Evolutionary conservation across 345 rosid genomes (phyloP).

Genomic region (Diplotaxis tenuifolia): DNA sequence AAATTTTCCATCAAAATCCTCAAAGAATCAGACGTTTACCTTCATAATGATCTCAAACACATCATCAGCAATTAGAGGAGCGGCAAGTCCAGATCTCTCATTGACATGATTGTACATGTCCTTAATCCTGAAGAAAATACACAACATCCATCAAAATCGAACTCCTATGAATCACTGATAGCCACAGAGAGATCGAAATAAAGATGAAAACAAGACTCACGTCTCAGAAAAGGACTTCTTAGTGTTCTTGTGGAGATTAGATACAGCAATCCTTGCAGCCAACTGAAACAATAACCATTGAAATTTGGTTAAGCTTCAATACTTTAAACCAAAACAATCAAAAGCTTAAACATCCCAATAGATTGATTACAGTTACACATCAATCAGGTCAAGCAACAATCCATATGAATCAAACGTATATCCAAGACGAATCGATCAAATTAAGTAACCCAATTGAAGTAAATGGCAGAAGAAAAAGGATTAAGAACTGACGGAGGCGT

Average conservation of each 20-base stretch:
- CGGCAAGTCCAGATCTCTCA: slow-evolving; percentile 69
- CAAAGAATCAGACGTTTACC: slow-evolving; percentile 33
- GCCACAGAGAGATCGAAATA: neutral
- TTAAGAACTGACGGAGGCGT: slow-evolving; percentile 68
- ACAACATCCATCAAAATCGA: neutral
- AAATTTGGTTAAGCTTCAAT: too few species aligned
- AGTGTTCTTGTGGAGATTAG: slow-evolving; percentile 96
- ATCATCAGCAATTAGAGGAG: slow-evolving; percentile 90
- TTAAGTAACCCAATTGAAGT: neutral
- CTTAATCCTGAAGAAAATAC: slow-evolving; percentile 52
- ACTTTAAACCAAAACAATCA: too few species aligned
- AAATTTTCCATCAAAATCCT: neutral
- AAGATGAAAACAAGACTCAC: slow-evolving; percentile 47
- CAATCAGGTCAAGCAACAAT: neutral
- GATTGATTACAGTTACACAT: neutral
- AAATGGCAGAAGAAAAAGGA: neutral
- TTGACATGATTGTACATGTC: slow-evolving; percentile 82
- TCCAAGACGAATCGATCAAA: neutral
- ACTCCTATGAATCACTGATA: neutral
- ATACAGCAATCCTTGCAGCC: slow-evolving; percentile 97
- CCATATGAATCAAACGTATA: neutral
- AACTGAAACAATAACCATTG: slow-evolving; percentile 49
- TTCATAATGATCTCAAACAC: slow-evolving; percentile 81
- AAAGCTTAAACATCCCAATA: neutral
- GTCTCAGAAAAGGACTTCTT: slow-evolving; percentile 91